Evolutionary conservation across 2,329 filamentous ascomycete genomes (phyloP).

Genomic region (Paraphoma chrysanthemicola): DNA sequence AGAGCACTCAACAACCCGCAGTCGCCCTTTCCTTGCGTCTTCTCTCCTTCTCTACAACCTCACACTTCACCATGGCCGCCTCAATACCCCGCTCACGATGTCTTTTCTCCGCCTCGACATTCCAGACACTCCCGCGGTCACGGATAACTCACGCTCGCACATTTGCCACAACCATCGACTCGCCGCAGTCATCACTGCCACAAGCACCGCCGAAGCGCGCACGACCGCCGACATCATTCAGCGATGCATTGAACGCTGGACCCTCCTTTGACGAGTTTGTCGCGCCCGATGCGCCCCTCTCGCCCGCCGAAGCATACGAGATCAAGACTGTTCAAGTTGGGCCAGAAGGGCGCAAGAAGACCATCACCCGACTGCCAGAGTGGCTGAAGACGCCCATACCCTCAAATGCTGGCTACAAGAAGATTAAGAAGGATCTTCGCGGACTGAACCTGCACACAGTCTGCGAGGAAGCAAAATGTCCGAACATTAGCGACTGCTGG

Average conservation of each 20-base stretch:
- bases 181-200: conserved; percentile 24
- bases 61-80: conserved; percentile 33
- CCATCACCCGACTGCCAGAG: conserved; percentile 78
- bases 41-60: not conserved
- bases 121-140: conserved; percentile 23
- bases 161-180: conserved; percentile 44
- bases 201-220: conserved; percentile 35
- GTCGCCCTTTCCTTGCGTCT: conserved; percentile 2
- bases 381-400: conserved; percentile 98
- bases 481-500: conserved; percentile 98
- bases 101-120: conserved; percentile 30
- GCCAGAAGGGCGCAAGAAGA: conserved; percentile 67
- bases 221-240: conserved; percentile 62
- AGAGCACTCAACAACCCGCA: conserved; percentile 5
- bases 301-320: conserved; percentile 62
- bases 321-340: conserved; percentile 68
- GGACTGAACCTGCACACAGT: conserved; percentile 93
- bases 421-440: conserved; percentile 91
- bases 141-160: conserved; percentile 25
- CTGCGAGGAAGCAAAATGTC: conserved; percentile 95
- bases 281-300: conserved; percentile 51
- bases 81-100: conserved; percentile 43
- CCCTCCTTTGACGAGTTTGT: conserved; percentile 71
- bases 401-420: conserved; percentile 84
- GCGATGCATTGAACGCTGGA: conserved; percentile 68